Evolutionary conservation across 2,329 filamentous ascomycete species (phyloP).

Genomic region (Fusarium chaquense): DNA sequence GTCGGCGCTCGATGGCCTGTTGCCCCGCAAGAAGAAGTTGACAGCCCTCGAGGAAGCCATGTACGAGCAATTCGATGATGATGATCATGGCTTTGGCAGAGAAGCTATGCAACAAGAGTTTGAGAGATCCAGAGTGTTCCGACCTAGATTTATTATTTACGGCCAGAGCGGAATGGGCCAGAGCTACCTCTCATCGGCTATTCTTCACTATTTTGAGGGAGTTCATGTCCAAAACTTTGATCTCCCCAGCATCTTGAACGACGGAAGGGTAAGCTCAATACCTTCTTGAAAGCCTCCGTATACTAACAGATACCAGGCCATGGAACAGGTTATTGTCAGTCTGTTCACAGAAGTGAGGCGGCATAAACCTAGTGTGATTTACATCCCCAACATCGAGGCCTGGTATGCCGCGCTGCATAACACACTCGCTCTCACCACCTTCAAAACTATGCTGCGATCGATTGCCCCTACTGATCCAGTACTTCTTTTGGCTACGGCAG

Average conservation of each 20-base stretch:
- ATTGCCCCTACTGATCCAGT: slow-evolving; percentile 93
- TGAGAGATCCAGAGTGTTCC: slow-evolving; percentile 87
- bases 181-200: slow-evolving; percentile 84
- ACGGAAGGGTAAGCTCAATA: slow-evolving; percentile 73
- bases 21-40: slow-evolving; percentile 86
- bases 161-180: slow-evolving; percentile 94
- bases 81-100: slow-evolving; percentile 84
- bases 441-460: slow-evolving; percentile 82
- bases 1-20: slow-evolving; percentile 75
- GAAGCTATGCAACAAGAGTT: slow-evolving; percentile 84
- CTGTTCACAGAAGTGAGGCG: slow-evolving; percentile 92
- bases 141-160: slow-evolving; percentile 85
- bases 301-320: slow-evolving; percentile 62
- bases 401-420: slow-evolving; percentile 78
- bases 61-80: slow-evolving; percentile 86
- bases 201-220: slow-evolving; percentile 92
- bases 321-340: slow-evolving; percentile 90
- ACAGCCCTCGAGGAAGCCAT: slow-evolving; percentile 95
- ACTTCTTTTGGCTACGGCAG: slow-evolving; percentile 86
- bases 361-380: slow-evolving; percentile 96
- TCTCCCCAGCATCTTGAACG: slow-evolving; percentile 85
- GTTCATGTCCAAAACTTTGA: slow-evolving; percentile 96
- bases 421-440: slow-evolving; percentile 81
- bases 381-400: slow-evolving; percentile 87
- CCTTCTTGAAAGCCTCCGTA: neutral